Evolutionary conservation across 2,329 filamentous ascomycete species (phyloP).

Genomic region (Gaeumannomyces tritici): DNA sequence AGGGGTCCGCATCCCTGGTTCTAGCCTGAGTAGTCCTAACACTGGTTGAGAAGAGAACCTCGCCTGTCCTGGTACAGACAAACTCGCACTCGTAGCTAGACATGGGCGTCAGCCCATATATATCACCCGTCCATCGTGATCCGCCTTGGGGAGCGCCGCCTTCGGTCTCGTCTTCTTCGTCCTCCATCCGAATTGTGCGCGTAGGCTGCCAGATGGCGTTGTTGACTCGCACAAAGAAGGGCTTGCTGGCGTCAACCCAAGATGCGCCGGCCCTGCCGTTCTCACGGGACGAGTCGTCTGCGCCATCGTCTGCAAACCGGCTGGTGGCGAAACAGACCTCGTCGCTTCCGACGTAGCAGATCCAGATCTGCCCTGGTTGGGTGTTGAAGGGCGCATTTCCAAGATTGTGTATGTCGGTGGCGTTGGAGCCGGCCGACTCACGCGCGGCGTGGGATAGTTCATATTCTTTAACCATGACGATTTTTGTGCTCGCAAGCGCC

Average conservation of each 20-base stretch:
- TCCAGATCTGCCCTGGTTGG: conserved; percentile 67
- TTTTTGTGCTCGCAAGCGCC: conserved; percentile 89
- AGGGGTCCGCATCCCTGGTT: conserved; percentile 26
- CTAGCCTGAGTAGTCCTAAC: conserved; percentile 54
- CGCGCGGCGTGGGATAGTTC: conserved; percentile 70
- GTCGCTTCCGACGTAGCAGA: conserved; percentile 68
- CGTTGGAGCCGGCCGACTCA: conserved; percentile 64
- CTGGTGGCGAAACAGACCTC: conserved; percentile 70
- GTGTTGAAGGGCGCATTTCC: conserved; percentile 65
- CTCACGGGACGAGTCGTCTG: conserved; percentile 19
- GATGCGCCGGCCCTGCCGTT: conserved; percentile 24
- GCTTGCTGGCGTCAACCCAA: conserved; percentile 59
- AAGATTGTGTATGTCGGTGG: conserved; percentile 67
- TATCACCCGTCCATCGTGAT: conserved; percentile 59
- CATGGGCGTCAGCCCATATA: conserved; percentile 59
- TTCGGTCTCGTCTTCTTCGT: conserved; percentile 22
- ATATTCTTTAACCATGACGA: conserved; percentile 88
- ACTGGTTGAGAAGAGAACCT: conserved; percentile 61
- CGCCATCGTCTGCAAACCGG: conserved; percentile 42
- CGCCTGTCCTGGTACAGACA: conserved; percentile 55
- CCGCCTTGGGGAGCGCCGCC: conserved; percentile 17
- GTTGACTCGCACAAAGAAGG: conserved; percentile 72
- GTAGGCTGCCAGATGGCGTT: conserved; percentile 73
- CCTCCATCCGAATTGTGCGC: conserved; percentile 42
- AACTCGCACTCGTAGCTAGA: conserved; percentile 76